phyloP scores from a whole-genome alignment of 73 alveolate genomes.

The Stentor coeruleus region DNA sequence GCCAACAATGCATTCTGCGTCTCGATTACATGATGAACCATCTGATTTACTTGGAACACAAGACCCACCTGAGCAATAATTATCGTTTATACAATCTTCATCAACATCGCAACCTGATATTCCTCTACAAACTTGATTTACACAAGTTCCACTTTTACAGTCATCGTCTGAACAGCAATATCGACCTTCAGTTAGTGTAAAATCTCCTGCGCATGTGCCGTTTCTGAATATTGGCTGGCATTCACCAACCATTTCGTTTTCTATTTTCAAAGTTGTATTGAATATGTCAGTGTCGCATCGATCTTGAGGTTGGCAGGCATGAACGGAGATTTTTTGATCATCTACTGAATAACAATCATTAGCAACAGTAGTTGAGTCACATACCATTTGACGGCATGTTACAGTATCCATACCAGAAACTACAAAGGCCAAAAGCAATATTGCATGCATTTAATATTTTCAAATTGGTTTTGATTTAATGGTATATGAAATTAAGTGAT shows the following conservation, averaged over 20 bases:
- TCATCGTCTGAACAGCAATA: neutral
- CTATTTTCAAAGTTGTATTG: neutral
- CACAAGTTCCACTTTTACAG: neutral
- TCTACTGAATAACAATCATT: neutral
- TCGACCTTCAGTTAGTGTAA: neutral
- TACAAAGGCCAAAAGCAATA: too few relatives aligned
- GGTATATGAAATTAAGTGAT: too few relatives aligned
- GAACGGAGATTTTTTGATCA: neutral
- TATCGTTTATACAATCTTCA: neutral
- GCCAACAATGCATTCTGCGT: neutral
- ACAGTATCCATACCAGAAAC: neutral
- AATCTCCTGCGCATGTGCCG: neutral
- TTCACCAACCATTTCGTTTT: neutral
- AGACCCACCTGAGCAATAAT: neutral
- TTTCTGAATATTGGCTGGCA: neutral
- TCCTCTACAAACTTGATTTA: neutral
- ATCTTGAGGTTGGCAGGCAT: neutral
- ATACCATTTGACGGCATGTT: neutral
- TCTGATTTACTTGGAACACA: neutral
- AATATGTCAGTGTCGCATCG: neutral
- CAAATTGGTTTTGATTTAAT: too few relatives aligned
- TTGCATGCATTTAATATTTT: too few relatives aligned
- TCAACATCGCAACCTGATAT: neutral
- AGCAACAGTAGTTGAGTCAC: neutral
- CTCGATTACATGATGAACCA: neutral